phyloP scores from a whole-genome alignment of 257 asterid species.

The Fraxinus americana region DNA sequence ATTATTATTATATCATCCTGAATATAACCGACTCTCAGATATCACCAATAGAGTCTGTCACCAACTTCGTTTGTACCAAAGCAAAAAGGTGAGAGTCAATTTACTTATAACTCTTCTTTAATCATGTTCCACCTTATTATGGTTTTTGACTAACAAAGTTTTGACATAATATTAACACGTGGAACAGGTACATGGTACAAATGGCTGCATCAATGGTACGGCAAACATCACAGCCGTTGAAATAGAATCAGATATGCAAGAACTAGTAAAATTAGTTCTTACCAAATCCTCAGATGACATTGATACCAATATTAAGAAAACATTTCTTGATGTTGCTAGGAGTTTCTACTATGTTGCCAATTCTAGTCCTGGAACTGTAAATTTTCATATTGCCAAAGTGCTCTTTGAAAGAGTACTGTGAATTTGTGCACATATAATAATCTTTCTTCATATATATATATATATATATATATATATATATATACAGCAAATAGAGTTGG shows the following conservation, averaged over 20 bases:
- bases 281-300: constrained; percentile 37
- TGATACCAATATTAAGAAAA: constrained; percentile 45
- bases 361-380: constrained; percentile 51
- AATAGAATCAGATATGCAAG: constrained; percentile 63
- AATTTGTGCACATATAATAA: constrained; percentile 3
- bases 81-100: constrained; percentile 40
- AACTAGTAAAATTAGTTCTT: constrained; percentile 55
- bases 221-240: constrained; percentile 30
- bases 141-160: background rate
- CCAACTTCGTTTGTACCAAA: constrained; percentile 43
- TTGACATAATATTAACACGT: background rate
- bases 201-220: constrained; percentile 10
- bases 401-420: constrained; percentile 63
- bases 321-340: constrained; percentile 59
- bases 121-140: background rate
- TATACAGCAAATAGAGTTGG: background rate
- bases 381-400: constrained; percentile 65
- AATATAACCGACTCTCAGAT: constrained; percentile 44
- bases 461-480: no score
- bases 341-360: constrained; percentile 62
- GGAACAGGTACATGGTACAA: constrained; percentile 31
- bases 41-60: constrained; percentile 40
- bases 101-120: background rate
- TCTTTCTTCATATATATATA: background rate
- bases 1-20: constrained; percentile 37